Evolutionary conservation across 495 filamentous ascomycete genomes (phyloP), one percentile per base, ranked within the genome.

Genomic region (Xeromyces bisporus): DNA sequence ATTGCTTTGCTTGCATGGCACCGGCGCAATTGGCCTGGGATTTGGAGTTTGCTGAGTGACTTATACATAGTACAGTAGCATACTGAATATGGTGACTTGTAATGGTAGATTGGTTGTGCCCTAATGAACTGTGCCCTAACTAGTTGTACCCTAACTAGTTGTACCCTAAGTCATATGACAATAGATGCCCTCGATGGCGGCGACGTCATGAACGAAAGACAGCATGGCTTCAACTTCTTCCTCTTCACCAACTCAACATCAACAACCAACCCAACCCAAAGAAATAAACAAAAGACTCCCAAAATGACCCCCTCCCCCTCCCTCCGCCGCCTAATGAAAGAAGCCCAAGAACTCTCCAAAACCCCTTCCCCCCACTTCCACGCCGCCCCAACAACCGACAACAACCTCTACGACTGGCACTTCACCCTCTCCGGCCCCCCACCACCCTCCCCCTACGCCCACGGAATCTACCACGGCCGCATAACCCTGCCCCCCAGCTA

Each of bases 331-430:
- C 55, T 64, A 28, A 51, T 62, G 36, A 78, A 80, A 58, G 85
- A 93, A 73, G 81, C 82, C 39, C 64, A 72, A 35, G 85, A 93
- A 48, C 74, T 97, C 40, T 66, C 77, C 44, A 60, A 59, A 42
- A 63, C 75, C 32, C 79, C 85, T 3, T 82, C 80, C 2, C 63
- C 82, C 14, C 80, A 86, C 56, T 84, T 81, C 56, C 69, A 76
- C 44, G 89, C 89, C 26, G 48, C 66, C 2, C 89, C 89, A 2
- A 67, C 84, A 40, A 47, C 42, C 38, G 82, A 93, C 44, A 56
- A 69, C 28, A 82, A 93, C 59, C 78, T 97, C 37, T 92, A 93
- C 62, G 87, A 94, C 61, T 97, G 89, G 89, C 89, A 97, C 67
- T 97, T 97, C 68, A 97, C 89, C 0, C 59, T 97, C n/a, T 71